phyloP scores from a whole-genome alignment of 2,329 filamentous ascomycete genomes.

The Ceratocystis colombiana region DNA sequence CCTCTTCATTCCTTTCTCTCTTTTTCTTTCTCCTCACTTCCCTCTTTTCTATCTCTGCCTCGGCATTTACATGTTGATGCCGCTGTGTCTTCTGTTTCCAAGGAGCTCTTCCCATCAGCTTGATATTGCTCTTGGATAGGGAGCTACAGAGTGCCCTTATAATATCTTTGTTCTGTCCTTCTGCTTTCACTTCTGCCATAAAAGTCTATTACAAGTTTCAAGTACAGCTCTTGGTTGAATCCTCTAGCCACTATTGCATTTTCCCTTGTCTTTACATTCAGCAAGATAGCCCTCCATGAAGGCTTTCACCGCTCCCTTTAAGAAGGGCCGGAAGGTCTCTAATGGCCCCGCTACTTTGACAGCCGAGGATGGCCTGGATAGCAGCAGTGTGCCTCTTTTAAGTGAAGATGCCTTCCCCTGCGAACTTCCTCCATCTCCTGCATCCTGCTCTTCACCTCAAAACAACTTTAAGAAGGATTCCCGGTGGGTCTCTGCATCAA shows the following conservation, averaged over 20 bases:
- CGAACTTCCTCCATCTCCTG: conserved; percentile 1
- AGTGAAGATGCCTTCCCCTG: background rate
- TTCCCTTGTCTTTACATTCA: background rate
- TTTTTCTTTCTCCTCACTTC: background rate
- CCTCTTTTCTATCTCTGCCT: background rate
- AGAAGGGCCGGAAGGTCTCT: conserved; percentile 22
- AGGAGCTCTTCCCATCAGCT: background rate
- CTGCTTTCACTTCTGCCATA: background rate
- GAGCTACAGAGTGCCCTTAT: background rate
- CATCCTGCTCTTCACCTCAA: conserved; percentile 6
- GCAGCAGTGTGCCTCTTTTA: conserved; percentile 19
- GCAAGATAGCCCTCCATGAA: conserved; percentile 18
- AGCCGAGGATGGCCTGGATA: conserved; percentile 17
- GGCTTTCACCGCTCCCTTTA: conserved; percentile 24
- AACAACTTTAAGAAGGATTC: conserved; percentile 12
- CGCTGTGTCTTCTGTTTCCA: background rate
- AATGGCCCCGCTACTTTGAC: background rate
- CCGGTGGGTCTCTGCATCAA: background rate
- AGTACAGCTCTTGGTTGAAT: background rate
- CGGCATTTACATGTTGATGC: conserved; percentile 5
- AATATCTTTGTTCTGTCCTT: background rate
- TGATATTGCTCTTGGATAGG: background rate
- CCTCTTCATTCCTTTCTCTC: background rate
- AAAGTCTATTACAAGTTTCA: background rate
- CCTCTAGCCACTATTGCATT: background rate